Conservation (phyloP, 2,329 filamentous ascomycete genomes). For the Colletotrichum liriopes region DNA sequence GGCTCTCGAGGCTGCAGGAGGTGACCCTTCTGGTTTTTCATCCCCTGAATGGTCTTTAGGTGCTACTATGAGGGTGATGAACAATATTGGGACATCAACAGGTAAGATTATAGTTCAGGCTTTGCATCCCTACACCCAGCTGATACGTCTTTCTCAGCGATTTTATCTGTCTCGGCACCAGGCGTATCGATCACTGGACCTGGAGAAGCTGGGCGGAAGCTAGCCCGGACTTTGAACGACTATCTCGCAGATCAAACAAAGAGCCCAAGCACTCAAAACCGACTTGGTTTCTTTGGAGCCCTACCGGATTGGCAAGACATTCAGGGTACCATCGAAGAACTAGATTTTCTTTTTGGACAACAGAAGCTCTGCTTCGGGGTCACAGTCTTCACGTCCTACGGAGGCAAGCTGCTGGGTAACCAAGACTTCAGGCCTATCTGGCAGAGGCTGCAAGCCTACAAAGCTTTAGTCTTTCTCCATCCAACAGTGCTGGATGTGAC, state of each 20-base stretch:
- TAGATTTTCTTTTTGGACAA: conserved; percentile 46
- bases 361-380: conserved; percentile 47
- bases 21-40: conserved; percentile 39
- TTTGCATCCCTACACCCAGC: too few relatives aligned
- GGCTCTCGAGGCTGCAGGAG: conserved; percentile 31
- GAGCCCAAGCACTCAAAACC: not conserved
- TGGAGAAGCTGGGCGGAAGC: conserved; percentile 21
- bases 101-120: accelerated
- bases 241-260: conserved; percentile 5
- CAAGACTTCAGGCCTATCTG: conserved; percentile 48
- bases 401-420: conserved; percentile 45
- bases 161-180: conserved; percentile 33
- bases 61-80: conserved; percentile 23
- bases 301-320: conserved; percentile 48
- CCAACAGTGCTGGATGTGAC: conserved; percentile 41
- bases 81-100: conserved; percentile 20
- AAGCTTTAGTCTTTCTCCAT: conserved; percentile 48
- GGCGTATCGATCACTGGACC: conserved; percentile 35
- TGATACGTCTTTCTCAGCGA: not conserved
- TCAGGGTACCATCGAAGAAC: conserved; percentile 46
- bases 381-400: conserved; percentile 46
- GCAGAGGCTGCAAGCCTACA: conserved; percentile 45
- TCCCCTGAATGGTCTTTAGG: conserved; percentile 41
- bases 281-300: conserved; percentile 47
- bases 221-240: conserved; percentile 36